Evolutionary conservation across 306 rosid genomes (phyloP).

Genomic region (Malus sieversii): DNA sequence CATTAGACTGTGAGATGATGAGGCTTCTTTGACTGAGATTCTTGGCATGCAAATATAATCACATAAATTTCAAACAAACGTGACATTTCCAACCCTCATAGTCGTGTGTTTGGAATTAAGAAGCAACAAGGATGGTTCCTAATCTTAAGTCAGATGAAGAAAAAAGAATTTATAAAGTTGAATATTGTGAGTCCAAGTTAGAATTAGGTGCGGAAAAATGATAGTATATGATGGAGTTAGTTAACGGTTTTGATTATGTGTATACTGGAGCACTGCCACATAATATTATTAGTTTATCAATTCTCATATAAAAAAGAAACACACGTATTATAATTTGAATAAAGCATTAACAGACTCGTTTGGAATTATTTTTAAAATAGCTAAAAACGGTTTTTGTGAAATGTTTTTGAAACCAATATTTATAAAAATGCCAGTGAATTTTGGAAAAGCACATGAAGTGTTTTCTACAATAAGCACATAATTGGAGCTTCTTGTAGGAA

Average conservation of each 20-base stretch:
- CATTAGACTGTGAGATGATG: neutral
- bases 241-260: neutral
- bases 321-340: too few species aligned
- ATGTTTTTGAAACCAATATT: too few species aligned
- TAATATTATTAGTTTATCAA: too few species aligned
- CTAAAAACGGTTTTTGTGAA: too few species aligned
- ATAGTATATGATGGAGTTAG: neutral
- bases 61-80: conserved; percentile 1
- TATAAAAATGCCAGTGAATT: too few species aligned
- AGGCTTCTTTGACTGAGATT: conserved; percentile 4
- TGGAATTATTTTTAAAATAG: too few species aligned
- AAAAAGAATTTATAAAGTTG: neutral
- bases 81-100: neutral
- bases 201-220: neutral
- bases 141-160: neutral
- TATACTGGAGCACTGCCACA: neutral
- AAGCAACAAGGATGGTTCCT: conserved; percentile 12
- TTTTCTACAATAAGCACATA: too few species aligned
- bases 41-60: neutral
- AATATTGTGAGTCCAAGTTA: conserved; percentile 8
- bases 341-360: too few species aligned
- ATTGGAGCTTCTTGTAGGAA: too few species aligned
- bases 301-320: too few species aligned
- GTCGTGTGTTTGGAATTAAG: neutral
- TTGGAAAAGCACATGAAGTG: too few species aligned